Evolutionary conservation across 192 early-diverging fungal species (phyloP), one percentile per base, ranked within the genome.

Genomic region (Gaertneriomyces semiglobifer): DNA sequence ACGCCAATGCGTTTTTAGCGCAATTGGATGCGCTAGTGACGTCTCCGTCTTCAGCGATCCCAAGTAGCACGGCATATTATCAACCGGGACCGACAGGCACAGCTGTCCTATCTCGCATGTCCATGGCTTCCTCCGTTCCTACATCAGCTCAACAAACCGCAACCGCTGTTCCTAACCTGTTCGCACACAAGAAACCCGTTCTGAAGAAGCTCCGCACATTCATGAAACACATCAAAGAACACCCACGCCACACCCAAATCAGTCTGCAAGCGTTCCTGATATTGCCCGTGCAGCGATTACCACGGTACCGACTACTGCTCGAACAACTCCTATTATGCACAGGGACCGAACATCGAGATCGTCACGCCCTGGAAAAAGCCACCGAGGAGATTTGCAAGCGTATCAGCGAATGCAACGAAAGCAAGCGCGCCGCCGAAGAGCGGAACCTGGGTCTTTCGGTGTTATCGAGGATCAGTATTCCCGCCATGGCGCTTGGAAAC

Each of bases 261-360:
- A 88, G 80, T 43, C 84, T 96, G 7, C 88, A 92, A 61, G 85
- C 89, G 6, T 94, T 89, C 71, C 73, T 97, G 54, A 81, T 98
- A 19, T 81, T 95, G 6, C 96, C 96, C 1, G 84, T 99, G 33
- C 96, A 99, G 73, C 87, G 96, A 5, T 84, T 99, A 44, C 94
- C 95, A 11, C 83, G 95, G 76, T 99, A 98, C 74, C 89, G 88
- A 19, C 77, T 99, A 48, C 80, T 98, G 11, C 79, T 98, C 25
- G 83, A 88, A 11, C 88, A 92, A 71, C 86, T 98, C n/a, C 75
- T 95, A 11, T 74, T 85, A 54, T 83, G 79, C 71, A 96, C 94
- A 1, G 83, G 86, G 3, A 73, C 77, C 19, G 76, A 77, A 44
- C 90, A 96, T 57, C 85, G 88, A n/a, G 94, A 98, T 74, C 84